Evolutionary conservation across 768 basidiomycete genomes (phyloP).

Genomic region (Kwoniella bestiolae): DNA sequence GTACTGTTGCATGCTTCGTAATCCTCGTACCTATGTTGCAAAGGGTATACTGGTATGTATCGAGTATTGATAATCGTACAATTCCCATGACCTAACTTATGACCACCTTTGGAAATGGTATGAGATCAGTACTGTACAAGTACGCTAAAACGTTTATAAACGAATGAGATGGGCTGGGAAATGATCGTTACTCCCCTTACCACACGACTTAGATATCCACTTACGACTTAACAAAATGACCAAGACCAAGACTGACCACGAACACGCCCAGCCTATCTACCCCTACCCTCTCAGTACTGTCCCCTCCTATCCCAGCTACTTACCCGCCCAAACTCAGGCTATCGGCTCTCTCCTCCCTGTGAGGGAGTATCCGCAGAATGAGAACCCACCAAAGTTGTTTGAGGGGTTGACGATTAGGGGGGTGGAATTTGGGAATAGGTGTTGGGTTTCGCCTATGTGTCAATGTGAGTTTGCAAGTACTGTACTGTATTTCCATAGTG

Average conservation of each 20-base stretch:
- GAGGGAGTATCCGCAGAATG: conserved; percentile 62
- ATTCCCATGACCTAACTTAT: too few relatives aligned
- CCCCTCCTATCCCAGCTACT: conserved; percentile 42
- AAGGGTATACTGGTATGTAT: too few relatives aligned
- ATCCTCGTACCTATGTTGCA: too few relatives aligned
- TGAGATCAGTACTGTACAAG: too few relatives aligned
- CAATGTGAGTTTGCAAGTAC: conserved; percentile 60
- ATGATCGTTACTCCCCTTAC: too few relatives aligned
- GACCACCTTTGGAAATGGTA: too few relatives aligned
- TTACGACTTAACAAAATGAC: conserved; percentile 5
- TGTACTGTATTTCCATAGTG: not conserved
- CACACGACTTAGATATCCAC: too few relatives aligned
- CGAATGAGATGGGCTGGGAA: too few relatives aligned
- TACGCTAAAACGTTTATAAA: too few relatives aligned
- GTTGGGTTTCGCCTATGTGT: conserved; percentile 81
- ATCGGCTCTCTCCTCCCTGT: conserved; percentile 51
- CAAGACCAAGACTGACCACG: too few relatives aligned
- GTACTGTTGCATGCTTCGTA: too few relatives aligned
- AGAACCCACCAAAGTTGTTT: conserved; percentile 66
- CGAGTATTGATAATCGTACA: too few relatives aligned
- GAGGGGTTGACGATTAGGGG: conserved; percentile 67
- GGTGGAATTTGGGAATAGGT: conserved; percentile 73
- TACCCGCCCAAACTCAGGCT: conserved; percentile 46
- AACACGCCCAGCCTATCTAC: conserved; percentile 14
- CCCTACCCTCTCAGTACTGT: conserved; percentile 18